Evolutionary conservation across 2,329 filamentous ascomycete genomes (phyloP).

Genomic region (Colletotrichum cuscutae): DNA sequence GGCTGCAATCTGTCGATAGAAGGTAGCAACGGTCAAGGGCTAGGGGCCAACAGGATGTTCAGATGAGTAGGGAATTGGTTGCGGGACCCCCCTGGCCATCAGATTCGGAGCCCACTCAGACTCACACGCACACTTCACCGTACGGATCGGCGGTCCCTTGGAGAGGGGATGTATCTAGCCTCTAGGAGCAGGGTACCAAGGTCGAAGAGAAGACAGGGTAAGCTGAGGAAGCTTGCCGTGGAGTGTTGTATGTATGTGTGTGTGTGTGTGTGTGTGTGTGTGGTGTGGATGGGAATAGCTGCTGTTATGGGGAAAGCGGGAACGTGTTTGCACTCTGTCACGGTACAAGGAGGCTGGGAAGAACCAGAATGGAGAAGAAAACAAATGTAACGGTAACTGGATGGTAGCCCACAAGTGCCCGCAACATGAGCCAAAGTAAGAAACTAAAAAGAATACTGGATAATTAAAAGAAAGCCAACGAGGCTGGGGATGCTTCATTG

Average conservation of each 20-base stretch:
- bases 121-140: background rate
- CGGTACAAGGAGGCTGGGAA: background rate
- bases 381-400: background rate
- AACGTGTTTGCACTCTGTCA: slow-evolving; percentile 1
- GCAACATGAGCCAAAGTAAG: background rate
- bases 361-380: background rate
- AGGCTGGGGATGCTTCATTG: background rate
- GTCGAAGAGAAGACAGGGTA: background rate
- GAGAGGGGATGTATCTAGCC: background rate
- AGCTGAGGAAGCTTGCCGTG: slow-evolving; percentile 1
- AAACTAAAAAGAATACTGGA: background rate
- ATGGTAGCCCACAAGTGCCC: background rate
- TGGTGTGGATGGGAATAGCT: background rate
- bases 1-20: background rate
- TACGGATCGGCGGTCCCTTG: background rate
- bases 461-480: background rate
- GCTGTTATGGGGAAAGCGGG: background rate
- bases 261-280: background rate
- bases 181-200: background rate
- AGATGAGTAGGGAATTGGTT: slow-evolving; percentile 6
- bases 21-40: slow-evolving; percentile 9
- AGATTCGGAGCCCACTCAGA: background rate
- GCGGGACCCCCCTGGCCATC: slow-evolving; percentile 1
- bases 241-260: background rate
- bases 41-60: slow-evolving; percentile 10